Evolutionary conservation across 2,329 filamentous ascomycete species (phyloP), one percentile per base, ranked within the genome.

Genomic region (Xylariaceae sp.): DNA sequence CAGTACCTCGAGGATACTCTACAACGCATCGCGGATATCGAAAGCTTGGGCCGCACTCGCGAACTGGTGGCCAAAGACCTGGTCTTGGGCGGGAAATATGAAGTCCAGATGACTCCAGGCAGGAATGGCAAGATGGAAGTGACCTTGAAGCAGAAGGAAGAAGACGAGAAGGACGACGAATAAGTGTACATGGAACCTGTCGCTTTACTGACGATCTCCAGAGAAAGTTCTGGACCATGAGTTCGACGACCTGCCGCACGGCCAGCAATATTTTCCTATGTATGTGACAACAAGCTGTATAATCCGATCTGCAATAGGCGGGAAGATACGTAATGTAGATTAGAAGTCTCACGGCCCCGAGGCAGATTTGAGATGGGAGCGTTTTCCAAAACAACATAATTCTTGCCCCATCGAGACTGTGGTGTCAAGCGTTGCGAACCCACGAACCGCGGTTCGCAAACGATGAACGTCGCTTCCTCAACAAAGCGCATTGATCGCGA

Each of bases 41-140:
- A 98, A 69, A 89, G 83, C 55, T 71, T 98, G 46, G 90, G 89
- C 24, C 74, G 92, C 47, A 98, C 92, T n/a, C 80, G 90, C 46
- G 92, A 98, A 65, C 62, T 98, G 36, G 94, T 94, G 1, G 85
- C 94, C 49, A 98, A 98, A 68, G 92, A 97, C 61, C 70, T 97
- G 27, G 90, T 92, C 56, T 69, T 89, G 21, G 81, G 85, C 9
- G 88, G 88, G 2, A 83, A 83, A 60, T 96, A 95, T 58, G 73
- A 78, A 46, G 74, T 90, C 45, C 61, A 47, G 4, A 50, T 40
- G 17, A 50, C 45, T 4, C 18, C 39, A 4, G 56, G 63, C 34
- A 61, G 59, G 40, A 61, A 60, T 23, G 59, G 59, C 21, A 64
- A 61, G 44, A 38, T 55, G n/a, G 61, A 62, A 18, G 56, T 69